Evolutionary conservation across 768 basidiomycete species (phyloP).

Genomic region (Filobasidium floriforme): DNA sequence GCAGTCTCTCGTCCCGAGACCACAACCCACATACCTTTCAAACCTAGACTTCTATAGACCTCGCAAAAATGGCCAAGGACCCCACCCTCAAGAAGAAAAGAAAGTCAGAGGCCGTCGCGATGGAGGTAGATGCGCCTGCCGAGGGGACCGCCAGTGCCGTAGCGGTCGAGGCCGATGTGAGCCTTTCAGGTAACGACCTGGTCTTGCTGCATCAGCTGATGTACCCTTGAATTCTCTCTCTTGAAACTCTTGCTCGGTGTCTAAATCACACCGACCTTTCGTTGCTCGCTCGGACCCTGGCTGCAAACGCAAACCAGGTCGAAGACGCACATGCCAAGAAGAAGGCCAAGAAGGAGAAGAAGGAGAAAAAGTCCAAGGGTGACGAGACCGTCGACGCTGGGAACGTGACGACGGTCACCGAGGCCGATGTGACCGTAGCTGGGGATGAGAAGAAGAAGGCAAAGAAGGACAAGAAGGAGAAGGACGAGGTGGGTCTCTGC

Average conservation of each 20-base stretch:
- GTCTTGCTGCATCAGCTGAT: background rate
- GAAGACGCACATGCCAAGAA: constrained; percentile 51
- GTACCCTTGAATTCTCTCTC: background rate
- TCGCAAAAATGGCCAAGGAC: constrained; percentile 27
- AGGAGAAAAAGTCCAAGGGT: constrained; percentile 35
- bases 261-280: background rate
- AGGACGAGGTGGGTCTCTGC: background rate
- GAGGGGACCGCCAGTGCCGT: constrained; percentile 37
- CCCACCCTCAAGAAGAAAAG: constrained; percentile 42
- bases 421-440: constrained; percentile 46
- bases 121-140: constrained; percentile 28
- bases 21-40: too few species aligned
- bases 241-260: background rate
- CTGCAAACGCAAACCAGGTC: constrained; percentile 7
- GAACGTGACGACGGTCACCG: constrained; percentile 18
- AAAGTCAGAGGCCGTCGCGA: constrained; percentile 40
- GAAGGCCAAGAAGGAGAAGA: constrained; percentile 44
- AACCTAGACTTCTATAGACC: too few species aligned
- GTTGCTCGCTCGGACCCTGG: background rate
- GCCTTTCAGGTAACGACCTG: background rate
- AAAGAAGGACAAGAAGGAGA: constrained; percentile 31
- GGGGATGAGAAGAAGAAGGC: constrained; percentile 54
- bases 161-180: constrained; percentile 30
- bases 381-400: constrained; percentile 29
- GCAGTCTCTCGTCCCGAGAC: too few species aligned